A percentile compares a stretch with the other conserved stretches of the same genome.
phyloP scores from a whole-genome alignment of 2,329 filamentous ascomycete genomes.

The Hypoxylon sp. region DNA sequence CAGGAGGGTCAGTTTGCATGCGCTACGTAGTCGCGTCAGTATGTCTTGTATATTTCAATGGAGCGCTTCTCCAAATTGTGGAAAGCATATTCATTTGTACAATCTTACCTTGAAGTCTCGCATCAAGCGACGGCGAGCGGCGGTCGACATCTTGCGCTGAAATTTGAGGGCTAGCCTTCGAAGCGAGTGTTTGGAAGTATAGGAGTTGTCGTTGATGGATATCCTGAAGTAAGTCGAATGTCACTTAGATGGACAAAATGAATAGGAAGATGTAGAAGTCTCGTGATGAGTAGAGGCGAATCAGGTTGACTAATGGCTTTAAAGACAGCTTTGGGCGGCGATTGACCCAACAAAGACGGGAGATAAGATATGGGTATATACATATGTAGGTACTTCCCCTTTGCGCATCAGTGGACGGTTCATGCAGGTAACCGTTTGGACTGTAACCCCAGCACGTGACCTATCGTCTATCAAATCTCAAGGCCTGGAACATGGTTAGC shows the following conservation, averaged over 20 bases:
- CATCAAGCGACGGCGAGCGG: slow-evolving; percentile 95
- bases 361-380: slow-evolving; percentile 1
- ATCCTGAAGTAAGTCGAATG: background rate
- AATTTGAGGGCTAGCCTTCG: slow-evolving; percentile 2
- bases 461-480: background rate
- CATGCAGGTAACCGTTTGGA: slow-evolving; percentile 2
- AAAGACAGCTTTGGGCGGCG: slow-evolving; percentile 30
- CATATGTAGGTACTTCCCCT: slow-evolving; percentile 20
- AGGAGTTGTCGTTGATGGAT: background rate
- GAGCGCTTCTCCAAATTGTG: slow-evolving; percentile 12
- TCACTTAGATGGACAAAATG: slow-evolving; percentile 2
- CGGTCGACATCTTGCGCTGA: slow-evolving; percentile 79
- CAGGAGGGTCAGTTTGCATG: slow-evolving; percentile 99
- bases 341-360: slow-evolving; percentile 27
- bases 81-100: slow-evolving; percentile 14
- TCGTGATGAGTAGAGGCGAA: slow-evolving; percentile 18
- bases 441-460: slow-evolving; percentile 20
- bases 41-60: slow-evolving; percentile 1
- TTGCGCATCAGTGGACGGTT: background rate
- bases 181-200: background rate
- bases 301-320: slow-evolving; percentile 21
- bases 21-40: slow-evolving; percentile 67
- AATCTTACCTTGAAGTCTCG: slow-evolving; percentile 91
- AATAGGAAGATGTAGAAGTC: slow-evolving; percentile 1
- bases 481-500: background rate